These are phyloP conservation scores for Erodium trifolium DNA, from an alignment of 441 rosid genomes.

Conservation along the genomic window DNA sequence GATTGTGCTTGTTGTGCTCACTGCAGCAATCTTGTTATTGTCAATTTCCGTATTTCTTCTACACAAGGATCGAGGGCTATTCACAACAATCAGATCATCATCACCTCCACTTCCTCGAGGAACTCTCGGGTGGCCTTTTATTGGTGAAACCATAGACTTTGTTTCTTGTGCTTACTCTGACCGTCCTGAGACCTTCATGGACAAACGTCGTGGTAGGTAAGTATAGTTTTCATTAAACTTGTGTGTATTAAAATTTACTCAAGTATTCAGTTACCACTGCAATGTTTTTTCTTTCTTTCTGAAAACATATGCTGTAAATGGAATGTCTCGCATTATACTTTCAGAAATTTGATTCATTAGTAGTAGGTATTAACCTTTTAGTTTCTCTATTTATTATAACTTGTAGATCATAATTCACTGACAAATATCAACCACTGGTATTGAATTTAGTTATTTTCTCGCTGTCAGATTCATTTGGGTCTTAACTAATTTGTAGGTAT, in stretches of 20 bases:
- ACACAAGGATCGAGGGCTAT: slow-evolving; percentile 20
- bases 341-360: not conserved
- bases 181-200: slow-evolving; percentile 83
- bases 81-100: slow-evolving; percentile 19
- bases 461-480: not conserved
- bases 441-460: not conserved
- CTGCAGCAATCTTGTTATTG: slow-evolving; percentile 19
- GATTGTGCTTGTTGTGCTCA: slow-evolving; percentile 21
- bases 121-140: slow-evolving; percentile 72
- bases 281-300: too few relatives aligned
- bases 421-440: not conserved
- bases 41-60: slow-evolving; percentile 26
- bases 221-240: slow-evolving; percentile 12
- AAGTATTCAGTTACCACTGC: too few relatives aligned
- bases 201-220: slow-evolving; percentile 67
- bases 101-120: slow-evolving; percentile 53
- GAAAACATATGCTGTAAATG: too few relatives aligned
- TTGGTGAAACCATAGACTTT: slow-evolving; percentile 90
- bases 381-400: not conserved
- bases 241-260: not conserved
- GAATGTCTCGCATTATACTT: not conserved
- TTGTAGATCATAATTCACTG: not conserved
- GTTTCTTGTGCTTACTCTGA: slow-evolving; percentile 70
- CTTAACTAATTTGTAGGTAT: slow-evolving; percentile 34
- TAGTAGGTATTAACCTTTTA: not conserved